These are phyloP conservation scores for Oryza nivara DNA, from an alignment of 176 grass and related monocot species.

Conservation along the genomic window DNA sequence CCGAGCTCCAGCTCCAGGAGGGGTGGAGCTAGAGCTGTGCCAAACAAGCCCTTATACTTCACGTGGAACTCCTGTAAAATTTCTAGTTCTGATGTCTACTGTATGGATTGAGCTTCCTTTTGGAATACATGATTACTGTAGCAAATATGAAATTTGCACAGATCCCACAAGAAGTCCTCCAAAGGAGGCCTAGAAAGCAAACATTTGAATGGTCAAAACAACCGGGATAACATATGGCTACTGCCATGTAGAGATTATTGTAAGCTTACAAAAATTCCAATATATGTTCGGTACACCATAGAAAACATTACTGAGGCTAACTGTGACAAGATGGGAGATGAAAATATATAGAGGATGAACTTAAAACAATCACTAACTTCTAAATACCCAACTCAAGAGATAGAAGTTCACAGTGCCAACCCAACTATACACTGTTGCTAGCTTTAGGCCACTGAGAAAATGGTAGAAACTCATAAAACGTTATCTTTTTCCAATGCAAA, in stretches of 20 bases:
- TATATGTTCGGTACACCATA: conserved; percentile 47
- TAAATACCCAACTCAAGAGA: conserved; percentile 46
- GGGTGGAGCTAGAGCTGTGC: too few relatives aligned
- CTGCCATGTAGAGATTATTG: conserved; percentile 35
- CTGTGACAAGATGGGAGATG: conserved; percentile 40
- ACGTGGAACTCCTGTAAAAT: too few relatives aligned
- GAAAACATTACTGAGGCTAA: conserved; percentile 43
- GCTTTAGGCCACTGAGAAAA: conserved; percentile 59
- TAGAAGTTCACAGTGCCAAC: conserved; percentile 55
- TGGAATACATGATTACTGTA: too few relatives aligned
- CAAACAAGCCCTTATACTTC: too few relatives aligned
- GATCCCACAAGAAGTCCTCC: too few relatives aligned
- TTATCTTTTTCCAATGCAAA: conserved; percentile 56
- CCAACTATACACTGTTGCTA: conserved; percentile 75
- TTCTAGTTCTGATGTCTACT: too few relatives aligned
- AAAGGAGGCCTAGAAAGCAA: not conserved
- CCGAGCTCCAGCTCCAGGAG: too few relatives aligned
- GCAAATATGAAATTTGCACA: too few relatives aligned
- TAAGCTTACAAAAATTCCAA: conserved; percentile 58
- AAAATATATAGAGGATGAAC: conserved; percentile 51
- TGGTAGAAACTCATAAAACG: conserved; percentile 57
- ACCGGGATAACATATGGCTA: conserved; percentile 19
- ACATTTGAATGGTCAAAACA: not conserved
- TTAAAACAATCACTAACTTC: conserved; percentile 52
- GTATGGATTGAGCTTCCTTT: too few relatives aligned